Base-by-base conservation (phyloP, 2,329 filamentous ascomycete species). In the Colletotrichum theobromicola region DNA sequence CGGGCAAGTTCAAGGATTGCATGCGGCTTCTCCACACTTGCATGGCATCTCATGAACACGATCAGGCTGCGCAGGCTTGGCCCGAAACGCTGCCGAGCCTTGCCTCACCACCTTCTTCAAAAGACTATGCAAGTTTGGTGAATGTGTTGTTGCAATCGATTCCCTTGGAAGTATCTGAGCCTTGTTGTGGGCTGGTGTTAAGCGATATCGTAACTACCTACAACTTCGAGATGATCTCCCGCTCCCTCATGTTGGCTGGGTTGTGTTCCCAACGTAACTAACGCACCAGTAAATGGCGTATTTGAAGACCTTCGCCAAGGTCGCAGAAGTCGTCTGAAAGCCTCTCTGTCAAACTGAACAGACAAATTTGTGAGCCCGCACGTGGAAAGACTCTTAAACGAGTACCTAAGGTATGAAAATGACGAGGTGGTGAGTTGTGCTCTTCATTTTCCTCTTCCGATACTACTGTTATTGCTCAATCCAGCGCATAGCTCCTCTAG, bases 401-500 rank as follows among this genome's bases (percentile, higher is more conserved):
- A n/a, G n/a, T n/a, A n/a, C n/a, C n/a, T n/a, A n/a, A n/a, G n/a
- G n/a, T n/a, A n/a, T n/a, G n/a, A n/a, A n/a, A n/a, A n/a, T n/a
- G n/a, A n/a, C n/a, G n/a, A n/a, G n/a, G n/a, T n/a, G n/a, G n/a
- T n/a, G n/a, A n/a, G n/a, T n/a, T n/a, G n/a, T 50, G 42, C 6
- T 50, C 3, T 50, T 18, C n/a, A 50, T 50, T 10, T 21, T 7
- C 0, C 42, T n/a, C n/a, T 50, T 0, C 42, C 42, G 1, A 50
- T 50, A 2, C 4, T n/a, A 0, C 2, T n/a, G n/a, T 0, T 50
- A 10, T 2, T 50, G n/a, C 42, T 7, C 42, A 50, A 1, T 2
- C 13, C 21, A 1, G 21, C n/a, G 1, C n/a, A 50, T 10, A 21
- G 5, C 0, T 21, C 42, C n/a, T 50, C 42, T 1, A 0, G 0